phyloP scores from a whole-genome alignment of 306 rosid genomes.

The Gillenia trifoliata region DNA sequence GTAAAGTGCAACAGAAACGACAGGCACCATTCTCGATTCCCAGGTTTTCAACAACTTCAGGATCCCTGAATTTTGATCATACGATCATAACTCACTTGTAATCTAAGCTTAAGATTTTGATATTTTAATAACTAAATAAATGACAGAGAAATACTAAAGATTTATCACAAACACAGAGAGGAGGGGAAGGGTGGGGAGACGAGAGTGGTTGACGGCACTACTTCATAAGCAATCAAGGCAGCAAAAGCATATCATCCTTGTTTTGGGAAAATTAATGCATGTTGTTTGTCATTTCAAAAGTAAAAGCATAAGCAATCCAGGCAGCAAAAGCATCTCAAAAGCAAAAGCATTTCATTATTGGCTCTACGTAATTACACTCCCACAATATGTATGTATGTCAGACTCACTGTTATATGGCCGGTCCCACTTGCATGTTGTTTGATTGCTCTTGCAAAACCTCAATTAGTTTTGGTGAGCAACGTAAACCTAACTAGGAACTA shows the following conservation, averaged over 20 bases:
- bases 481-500: no score
- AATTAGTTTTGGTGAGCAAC: not conserved
- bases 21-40: slow-evolving; percentile 20
- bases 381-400: no score
- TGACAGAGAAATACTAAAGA: not conserved
- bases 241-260: no score
- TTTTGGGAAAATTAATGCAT: no score
- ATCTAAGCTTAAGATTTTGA: not conserved
- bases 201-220: no score
- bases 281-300: no score
- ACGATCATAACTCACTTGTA: not conserved
- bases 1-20: not conserved
- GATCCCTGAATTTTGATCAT: not conserved
- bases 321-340: no score
- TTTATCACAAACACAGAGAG: not conserved
- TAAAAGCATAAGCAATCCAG: no score
- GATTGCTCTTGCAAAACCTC: not conserved
- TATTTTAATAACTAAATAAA: not conserved
- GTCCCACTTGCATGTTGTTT: not conserved
- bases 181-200: no score
- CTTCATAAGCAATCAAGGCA: no score
- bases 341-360: no score
- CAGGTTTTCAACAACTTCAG: not conserved
- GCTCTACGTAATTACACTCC: no score
- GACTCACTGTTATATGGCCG: not conserved